A percentile compares a stretch with the other conserved stretches of the same genome.
Evolutionary conservation across 2,329 filamentous ascomycete species (phyloP).

Genomic region (Saccharata proteae): DNA sequence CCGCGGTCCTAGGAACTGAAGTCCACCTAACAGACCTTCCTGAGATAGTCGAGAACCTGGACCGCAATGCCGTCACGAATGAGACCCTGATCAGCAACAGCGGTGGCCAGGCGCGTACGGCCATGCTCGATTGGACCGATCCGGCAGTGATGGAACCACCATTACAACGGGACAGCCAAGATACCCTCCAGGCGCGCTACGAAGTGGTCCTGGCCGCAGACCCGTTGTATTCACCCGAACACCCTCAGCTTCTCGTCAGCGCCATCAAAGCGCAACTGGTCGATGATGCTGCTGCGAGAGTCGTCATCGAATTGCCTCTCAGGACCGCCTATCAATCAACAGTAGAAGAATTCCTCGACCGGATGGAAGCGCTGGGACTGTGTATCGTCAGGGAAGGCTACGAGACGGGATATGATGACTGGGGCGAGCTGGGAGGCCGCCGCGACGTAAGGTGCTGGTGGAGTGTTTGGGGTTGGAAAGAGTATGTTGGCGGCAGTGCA

Average conservation of each 20-base stretch:
- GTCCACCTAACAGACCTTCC: conserved; percentile 75
- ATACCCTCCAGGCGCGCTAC: conserved; percentile 16
- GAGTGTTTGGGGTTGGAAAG: conserved; percentile 43
- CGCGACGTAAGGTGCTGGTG: conserved; percentile 55
- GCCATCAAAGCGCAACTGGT: conserved; percentile 59
- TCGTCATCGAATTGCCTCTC: conserved; percentile 70
- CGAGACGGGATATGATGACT: conserved; percentile 61
- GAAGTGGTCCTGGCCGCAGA: conserved; percentile 71
- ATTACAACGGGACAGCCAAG: too few species aligned
- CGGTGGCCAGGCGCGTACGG: conserved; percentile 48
- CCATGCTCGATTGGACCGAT: conserved; percentile 60
- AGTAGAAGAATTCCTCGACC: conserved; percentile 47
- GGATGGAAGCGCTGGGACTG: conserved; percentile 45
- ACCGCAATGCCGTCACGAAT: conserved; percentile 61
- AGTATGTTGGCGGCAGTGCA: too few species aligned
- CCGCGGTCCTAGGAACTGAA: conserved; percentile 52
- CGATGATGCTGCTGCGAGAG: conserved; percentile 44
- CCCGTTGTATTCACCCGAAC: conserved; percentile 72
- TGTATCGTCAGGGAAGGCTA: conserved; percentile 47
- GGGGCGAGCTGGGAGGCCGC: conserved; percentile 42
- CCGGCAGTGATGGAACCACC: conserved; percentile 27
- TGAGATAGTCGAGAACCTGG: conserved; percentile 69
- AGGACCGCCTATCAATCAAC: conserved; percentile 59
- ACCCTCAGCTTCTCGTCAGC: conserved; percentile 61
- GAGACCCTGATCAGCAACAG: conserved; percentile 38